A percentile compares a stretch with the other conserved stretches of the same genome.
Evolutionary conservation across 352 stramenopile species (phyloP).

Genomic region (Peronospora destructor): DNA sequence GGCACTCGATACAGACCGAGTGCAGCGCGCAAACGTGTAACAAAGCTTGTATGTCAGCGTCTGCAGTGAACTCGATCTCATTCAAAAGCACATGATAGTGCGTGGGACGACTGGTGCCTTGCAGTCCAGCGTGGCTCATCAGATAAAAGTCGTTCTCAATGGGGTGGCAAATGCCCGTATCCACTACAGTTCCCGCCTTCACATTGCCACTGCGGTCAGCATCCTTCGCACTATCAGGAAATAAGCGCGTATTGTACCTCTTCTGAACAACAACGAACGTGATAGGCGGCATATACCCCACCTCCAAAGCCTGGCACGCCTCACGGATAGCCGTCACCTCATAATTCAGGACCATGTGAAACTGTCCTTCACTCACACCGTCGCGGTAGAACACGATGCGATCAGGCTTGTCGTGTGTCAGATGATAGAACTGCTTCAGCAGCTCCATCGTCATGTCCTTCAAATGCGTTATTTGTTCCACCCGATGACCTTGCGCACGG

Average conservation of each 20-base stretch:
- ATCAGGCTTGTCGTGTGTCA: constrained; percentile 47
- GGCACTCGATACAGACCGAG: constrained; percentile 79
- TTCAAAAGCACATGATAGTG: constrained; percentile 84
- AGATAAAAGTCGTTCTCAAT: constrained; percentile 86
- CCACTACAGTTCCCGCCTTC: constrained; percentile 71
- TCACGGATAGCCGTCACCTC: constrained; percentile 73
- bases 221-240: constrained; percentile 35
- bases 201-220: constrained; percentile 65
- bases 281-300: constrained; percentile 58
- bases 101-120: constrained; percentile 78
- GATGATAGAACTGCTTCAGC: constrained; percentile 63
- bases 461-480: constrained; percentile 68
- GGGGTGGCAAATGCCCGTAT: constrained; percentile 78
- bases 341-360: constrained; percentile 71
- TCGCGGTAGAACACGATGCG: constrained; percentile 86
- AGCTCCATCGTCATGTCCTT: constrained; percentile 63
- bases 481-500: constrained; percentile 64
- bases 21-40: constrained; percentile 83
- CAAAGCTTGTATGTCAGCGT: constrained; percentile 67
- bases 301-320: constrained; percentile 55
- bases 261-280: constrained; percentile 87
- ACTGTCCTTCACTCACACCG: constrained; percentile 85
- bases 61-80: constrained; percentile 65
- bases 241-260: constrained; percentile 81
- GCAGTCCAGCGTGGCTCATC: constrained; percentile 76